Evolutionary conservation across 345 rosid genomes (phyloP).

Genomic region (Citrus reticulata): DNA sequence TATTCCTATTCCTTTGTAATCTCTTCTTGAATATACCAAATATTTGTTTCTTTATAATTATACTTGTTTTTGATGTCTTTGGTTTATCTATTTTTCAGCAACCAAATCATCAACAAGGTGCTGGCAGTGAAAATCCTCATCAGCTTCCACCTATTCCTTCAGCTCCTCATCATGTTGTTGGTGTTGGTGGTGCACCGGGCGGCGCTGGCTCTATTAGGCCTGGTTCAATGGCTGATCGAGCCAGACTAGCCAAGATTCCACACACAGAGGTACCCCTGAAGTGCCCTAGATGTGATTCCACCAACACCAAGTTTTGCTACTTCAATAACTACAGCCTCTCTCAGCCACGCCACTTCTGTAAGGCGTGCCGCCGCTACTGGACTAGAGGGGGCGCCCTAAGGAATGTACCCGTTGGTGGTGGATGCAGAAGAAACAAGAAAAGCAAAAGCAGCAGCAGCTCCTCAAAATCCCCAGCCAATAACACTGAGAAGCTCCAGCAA

Average conservation of each 20-base stretch:
- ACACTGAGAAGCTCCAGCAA: slow-evolving; percentile 12
- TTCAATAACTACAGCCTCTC: slow-evolving; percentile 76
- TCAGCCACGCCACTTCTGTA: slow-evolving; percentile 85
- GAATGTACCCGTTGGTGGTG: slow-evolving; percentile 79
- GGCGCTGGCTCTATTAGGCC: slow-evolving; percentile 47
- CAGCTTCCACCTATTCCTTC: slow-evolving; percentile 48
- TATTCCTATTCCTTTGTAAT: slow-evolving; percentile 52
- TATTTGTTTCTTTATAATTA: slow-evolving; percentile 21
- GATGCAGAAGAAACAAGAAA: slow-evolving; percentile 70
- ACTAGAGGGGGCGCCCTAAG: slow-evolving; percentile 72
- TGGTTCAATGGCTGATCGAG: slow-evolving; percentile 71
- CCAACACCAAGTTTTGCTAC: slow-evolving; percentile 83
- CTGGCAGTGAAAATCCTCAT: slow-evolving; percentile 31
- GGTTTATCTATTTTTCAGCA: slow-evolving; percentile 24
- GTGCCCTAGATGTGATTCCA: slow-evolving; percentile 78
- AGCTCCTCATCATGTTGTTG: slow-evolving; percentile 28
- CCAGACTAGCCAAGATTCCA: slow-evolving; percentile 54
- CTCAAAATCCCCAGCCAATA: slow-evolving; percentile 31
- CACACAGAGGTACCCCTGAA: slow-evolving; percentile 56
- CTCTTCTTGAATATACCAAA: slow-evolving; percentile 52
- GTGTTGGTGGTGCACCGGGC: slow-evolving; percentile 20
- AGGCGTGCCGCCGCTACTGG: slow-evolving; percentile 84
- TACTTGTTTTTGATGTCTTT: background rate
- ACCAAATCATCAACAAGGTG: slow-evolving; percentile 31
- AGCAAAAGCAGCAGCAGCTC: slow-evolving; percentile 37